These are phyloP conservation scores for Arabidopsis hybrid DNA, from an alignment of 441 rosid species.

Conservation along the genomic window DNA sequence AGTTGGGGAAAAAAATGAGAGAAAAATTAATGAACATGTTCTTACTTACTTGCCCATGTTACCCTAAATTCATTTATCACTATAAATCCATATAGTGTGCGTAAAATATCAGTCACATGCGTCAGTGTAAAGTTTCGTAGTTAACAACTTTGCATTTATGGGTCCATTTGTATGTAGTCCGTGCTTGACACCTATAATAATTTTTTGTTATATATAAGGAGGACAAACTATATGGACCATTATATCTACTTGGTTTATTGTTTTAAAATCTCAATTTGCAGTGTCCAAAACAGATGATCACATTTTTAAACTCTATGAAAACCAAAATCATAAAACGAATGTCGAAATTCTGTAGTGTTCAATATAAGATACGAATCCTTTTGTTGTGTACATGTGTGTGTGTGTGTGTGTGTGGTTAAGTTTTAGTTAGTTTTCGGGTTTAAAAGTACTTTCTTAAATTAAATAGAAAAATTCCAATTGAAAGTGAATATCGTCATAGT, in stretches of 20 bases:
- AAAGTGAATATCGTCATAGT: neutral
- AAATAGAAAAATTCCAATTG: too few species aligned
- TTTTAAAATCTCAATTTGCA: neutral
- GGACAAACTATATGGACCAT: neutral
- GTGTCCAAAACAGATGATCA: neutral
- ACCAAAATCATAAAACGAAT: neutral
- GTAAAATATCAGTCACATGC: conserved; percentile 25
- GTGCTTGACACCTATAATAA: neutral
- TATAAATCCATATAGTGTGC: neutral
- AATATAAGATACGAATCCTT: neutral
- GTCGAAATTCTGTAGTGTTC: neutral
- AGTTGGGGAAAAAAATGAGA: neutral
- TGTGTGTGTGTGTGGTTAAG: neutral
- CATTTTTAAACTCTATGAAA: neutral
- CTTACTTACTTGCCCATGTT: conserved; percentile 36
- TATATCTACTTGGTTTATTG: conserved; percentile 3
- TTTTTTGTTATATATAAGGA: neutral
- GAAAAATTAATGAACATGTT: neutral
- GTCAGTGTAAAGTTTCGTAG: conserved; percentile 12
- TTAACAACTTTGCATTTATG: neutral
- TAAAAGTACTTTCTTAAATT: neutral
- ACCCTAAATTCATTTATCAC: conserved; percentile 18
- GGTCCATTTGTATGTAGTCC: conserved; percentile 15
- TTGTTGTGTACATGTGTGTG: neutral
- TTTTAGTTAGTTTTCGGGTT: neutral